Base-by-base conservation (phyloP, 805 yeast species). In the Candida nitratophila region DNA sequence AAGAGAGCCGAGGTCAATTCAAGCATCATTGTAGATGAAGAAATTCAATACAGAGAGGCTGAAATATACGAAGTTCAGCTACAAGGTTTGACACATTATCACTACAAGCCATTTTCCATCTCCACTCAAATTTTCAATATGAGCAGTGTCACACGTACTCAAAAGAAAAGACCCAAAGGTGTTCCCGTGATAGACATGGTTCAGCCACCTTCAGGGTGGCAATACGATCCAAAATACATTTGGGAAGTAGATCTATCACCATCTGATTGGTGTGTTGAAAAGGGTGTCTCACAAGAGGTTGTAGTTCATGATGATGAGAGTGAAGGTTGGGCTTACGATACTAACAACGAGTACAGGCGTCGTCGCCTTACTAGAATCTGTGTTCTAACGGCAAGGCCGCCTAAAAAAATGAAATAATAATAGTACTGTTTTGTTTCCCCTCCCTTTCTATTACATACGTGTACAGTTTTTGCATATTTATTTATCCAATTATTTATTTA, bases 11-110 rank as follows among this genome's bases (percentile, higher is more conserved):
- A 16, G 17, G 12, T 36, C 7, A 36, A 36, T 10, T 39, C 41
- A 24, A 40, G 54, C 11, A 76, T 89, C 9, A 66, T 86, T n/a
- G 73, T 82, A 21, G 95, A 86, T 56, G 88, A 81, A 45, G 65
- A 74, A 0, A 83, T 88, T 0, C 81, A 79, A 40, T 59, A 65
- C 0, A 67, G 77, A 37, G 59, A 65, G n/a, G 89, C 86, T 8
- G 95, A 89, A 55, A 68, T 90, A 1, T 90, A 72, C 59, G 96
- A 89, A 60, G 70, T 89, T 21, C 85, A 85, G 57, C 70, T 73
- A 37, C 83, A 74, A 51, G 84, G 84, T 33, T 61, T 78, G 22
- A 72, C 83, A 15, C 75, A 79, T 0, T 66, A 71, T 7, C 70
- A 70, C 26, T 89, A 91, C 86, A 69, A 73, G 33, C 75, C 80